Base-by-base conservation (phyloP, 495 filamentous ascomycete species). In the Neurospora sp. region DNA sequence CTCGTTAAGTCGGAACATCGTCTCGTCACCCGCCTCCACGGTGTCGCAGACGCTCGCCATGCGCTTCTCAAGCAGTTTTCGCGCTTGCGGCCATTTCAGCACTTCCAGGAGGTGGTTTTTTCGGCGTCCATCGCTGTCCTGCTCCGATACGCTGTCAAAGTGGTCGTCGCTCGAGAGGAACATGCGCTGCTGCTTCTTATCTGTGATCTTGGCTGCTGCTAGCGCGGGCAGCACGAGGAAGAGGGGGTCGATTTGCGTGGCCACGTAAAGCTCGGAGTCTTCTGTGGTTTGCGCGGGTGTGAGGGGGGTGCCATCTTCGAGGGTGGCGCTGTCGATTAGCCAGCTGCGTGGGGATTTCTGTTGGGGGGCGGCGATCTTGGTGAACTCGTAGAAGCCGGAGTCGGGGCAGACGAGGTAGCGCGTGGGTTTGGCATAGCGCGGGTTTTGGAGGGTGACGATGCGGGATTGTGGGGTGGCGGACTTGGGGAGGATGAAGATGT, bases 341-440 rank as follows among this genome's bases (percentile, higher is more conserved):
- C 91, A 93, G 77, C 92, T 94, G 70, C 87, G 83, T 38, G 87
- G 88, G 0, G 82, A 82, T 18, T 65, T 61, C 5, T 81, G 80
- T 53, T 86, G 87, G 39, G 93, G 86, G 7, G 93, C 86, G 12
- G 89, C 80, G 76, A 98, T 86, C 45, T 86, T 86, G 16, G 90
- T 97, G 82, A 98, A 94, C 78, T 99, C 96, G 82, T 91, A 94
- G 73, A 97, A 85, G 37, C 95, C 96, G 12, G 87, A 87, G 39
- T 87, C 80, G 4, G 94, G 93, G 78, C 94, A 96, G 78, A 93
- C 89, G 72, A 93, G 88, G 80, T 94, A 98, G 72, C 92, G 88
- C 68, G 84, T 87, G 7, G 90, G 87, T 16, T 82, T 84, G 27
- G 76, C 80, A 53, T 88, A 91, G 73, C 90, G 90, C 10, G 96